Conservation (phyloP, 2,329 filamentous ascomycete species). For the Alternaria sp. region DNA sequence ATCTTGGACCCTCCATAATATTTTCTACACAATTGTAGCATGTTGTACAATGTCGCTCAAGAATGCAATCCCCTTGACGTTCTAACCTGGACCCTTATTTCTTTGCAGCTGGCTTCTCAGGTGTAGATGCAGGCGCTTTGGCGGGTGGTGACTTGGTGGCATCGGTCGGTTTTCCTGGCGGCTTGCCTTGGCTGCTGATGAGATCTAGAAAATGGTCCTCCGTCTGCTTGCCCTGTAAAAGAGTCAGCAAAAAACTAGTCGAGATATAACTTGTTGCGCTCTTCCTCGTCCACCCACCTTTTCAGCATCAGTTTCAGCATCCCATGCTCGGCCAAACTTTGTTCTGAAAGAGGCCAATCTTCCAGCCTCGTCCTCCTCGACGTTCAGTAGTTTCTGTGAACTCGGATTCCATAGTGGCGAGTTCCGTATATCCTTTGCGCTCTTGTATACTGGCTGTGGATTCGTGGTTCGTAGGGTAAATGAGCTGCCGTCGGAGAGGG, state of each 20-base stretch:
- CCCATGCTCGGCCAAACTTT: slow-evolving; percentile 85
- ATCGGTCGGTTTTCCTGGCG: slow-evolving; percentile 21
- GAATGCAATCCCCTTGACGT: background rate
- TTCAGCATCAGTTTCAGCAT: slow-evolving; percentile 54
- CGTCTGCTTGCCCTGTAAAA: slow-evolving; percentile 24
- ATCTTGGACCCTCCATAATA: background rate
- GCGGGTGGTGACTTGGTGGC: slow-evolving; percentile 25
- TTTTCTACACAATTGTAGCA: slow-evolving; percentile 6
- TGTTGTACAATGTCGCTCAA: background rate
- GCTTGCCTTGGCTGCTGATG: slow-evolving; percentile 39
- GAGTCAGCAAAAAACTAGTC: slow-evolving; percentile 4
- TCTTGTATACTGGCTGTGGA: slow-evolving; percentile 68
- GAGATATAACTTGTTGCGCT: background rate
- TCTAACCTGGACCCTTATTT: slow-evolving; percentile 2
- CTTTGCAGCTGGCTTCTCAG: slow-evolving; percentile 19
- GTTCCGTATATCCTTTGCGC: slow-evolving; percentile 86
- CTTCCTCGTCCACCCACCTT: slow-evolving; percentile 11
- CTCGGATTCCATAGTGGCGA: slow-evolving; percentile 89
- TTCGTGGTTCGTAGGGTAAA: slow-evolving; percentile 82
- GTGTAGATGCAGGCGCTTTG: slow-evolving; percentile 18
- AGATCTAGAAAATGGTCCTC: slow-evolving; percentile 43
- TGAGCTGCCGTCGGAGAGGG: slow-evolving; percentile 88
- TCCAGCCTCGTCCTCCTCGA: slow-evolving; percentile 95
- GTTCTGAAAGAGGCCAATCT: slow-evolving; percentile 84
- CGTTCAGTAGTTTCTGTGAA: slow-evolving; percentile 79